Percentiles rank a stretch among this genome's conserved stretches.
Conservation (phyloP, 306 rosid species). For the Prunus persica region DNA sequence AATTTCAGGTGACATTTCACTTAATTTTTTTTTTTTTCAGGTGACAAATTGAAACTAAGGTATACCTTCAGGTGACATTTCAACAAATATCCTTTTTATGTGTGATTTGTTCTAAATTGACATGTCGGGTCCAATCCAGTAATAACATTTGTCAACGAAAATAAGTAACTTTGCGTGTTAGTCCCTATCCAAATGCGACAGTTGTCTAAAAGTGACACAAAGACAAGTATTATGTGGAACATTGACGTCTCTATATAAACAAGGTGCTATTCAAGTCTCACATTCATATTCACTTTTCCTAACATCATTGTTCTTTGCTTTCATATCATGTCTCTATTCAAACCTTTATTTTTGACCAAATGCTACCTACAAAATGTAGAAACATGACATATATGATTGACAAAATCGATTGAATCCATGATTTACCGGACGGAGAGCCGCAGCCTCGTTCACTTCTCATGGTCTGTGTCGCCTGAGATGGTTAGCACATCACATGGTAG, state of each 20-base stretch:
- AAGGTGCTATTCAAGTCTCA: background rate
- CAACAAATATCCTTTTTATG: background rate
- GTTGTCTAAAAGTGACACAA: background rate
- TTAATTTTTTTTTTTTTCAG: no score
- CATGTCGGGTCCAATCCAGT: background rate
- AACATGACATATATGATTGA: background rate
- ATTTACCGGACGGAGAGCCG: background rate
- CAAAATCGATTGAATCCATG: background rate
- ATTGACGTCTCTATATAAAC: background rate
- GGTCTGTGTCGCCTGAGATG: no score
- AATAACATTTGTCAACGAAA: background rate
- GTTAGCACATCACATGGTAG: no score
- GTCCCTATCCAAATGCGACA: background rate
- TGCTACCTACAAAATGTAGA: background rate
- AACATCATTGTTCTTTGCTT: background rate
- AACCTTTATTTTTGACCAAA: background rate
- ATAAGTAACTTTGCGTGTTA: background rate
- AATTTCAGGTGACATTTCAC: no score
- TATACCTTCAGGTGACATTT: no score
- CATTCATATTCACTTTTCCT: background rate
- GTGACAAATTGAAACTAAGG: no score
- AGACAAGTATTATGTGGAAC: background rate
- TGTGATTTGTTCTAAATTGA: background rate
- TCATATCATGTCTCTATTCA: background rate
- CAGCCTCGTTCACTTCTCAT: background rate